These are phyloP conservation scores for Hawksworthiomyces lignivorus DNA, from an alignment of 2,329 filamentous ascomycete species.

Conservation along the genomic window DNA sequence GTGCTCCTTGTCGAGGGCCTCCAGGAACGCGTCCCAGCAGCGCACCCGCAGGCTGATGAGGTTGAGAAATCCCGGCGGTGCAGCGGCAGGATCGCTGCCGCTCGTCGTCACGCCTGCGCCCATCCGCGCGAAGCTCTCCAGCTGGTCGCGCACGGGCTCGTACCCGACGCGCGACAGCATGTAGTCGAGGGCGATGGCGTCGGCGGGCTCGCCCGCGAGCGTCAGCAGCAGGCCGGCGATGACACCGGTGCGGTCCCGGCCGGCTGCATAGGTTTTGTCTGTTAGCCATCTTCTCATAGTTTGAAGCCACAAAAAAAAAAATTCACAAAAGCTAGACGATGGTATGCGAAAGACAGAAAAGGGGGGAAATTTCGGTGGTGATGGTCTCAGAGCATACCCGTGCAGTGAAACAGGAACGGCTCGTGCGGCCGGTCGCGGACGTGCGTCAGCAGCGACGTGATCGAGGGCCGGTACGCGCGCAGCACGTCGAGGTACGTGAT, in stretches of 20 bases:
- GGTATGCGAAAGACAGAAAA: background rate
- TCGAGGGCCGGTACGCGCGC: slow-evolving; percentile 32
- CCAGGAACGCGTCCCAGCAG: slow-evolving; percentile 39
- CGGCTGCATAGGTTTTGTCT: slow-evolving; percentile 29
- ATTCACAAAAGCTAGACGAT: no score
- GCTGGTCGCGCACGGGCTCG: slow-evolving; percentile 41
- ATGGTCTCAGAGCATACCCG: no score
- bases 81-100: background rate
- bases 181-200: slow-evolving; percentile 41
- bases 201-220: slow-evolving; percentile 38
- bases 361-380: no score
- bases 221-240: slow-evolving; percentile 41
- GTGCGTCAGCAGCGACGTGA: slow-evolving; percentile 39
- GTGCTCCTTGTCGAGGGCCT: slow-evolving; percentile 34
- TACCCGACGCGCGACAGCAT: slow-evolving; percentile 46
- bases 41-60: slow-evolving; percentile 34
- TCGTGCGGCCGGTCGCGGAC: slow-evolving; percentile 37
- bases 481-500: slow-evolving; percentile 41
- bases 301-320: no score
- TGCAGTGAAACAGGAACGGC: slow-evolving; percentile 47
- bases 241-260: slow-evolving; percentile 47
- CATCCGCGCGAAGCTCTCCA: slow-evolving; percentile 34
- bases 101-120: slow-evolving; percentile 23
- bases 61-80: slow-evolving; percentile 41
- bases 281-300: no score